Evolutionary conservation across 2,329 filamentous ascomycete species (phyloP).

Genomic region (Aspergillus sp.): DNA sequence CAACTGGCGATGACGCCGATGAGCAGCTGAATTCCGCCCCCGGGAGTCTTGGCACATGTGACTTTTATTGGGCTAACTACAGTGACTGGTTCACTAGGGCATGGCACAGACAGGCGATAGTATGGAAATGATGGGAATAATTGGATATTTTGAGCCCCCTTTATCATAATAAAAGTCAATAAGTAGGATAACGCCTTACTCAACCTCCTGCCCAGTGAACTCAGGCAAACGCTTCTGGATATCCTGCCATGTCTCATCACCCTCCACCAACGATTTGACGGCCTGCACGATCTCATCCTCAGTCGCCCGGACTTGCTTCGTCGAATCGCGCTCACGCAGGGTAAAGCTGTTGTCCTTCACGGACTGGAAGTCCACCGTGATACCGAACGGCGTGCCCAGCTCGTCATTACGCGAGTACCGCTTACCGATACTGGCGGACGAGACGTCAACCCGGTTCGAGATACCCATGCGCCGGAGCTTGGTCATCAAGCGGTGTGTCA

Average conservation of each 20-base stretch:
- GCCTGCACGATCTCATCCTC: slow-evolving; percentile 72
- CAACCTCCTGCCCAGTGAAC: slow-evolving; percentile 66
- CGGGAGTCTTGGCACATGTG: slow-evolving; percentile 15
- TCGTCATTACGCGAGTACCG: slow-evolving; percentile 93
- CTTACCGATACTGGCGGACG: slow-evolving; percentile 86
- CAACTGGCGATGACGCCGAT: slow-evolving; percentile 1
- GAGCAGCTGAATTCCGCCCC: slow-evolving; percentile 6
- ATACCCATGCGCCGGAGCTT: slow-evolving; percentile 69
- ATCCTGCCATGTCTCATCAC: slow-evolving; percentile 60
- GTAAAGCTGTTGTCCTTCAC: slow-evolving; percentile 80
- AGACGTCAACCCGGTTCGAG: slow-evolving; percentile 81
- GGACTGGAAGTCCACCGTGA: slow-evolving; percentile 94
- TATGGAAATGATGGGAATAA: slow-evolving; percentile 3
- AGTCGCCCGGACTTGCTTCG: slow-evolving; percentile 77
- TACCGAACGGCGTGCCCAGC: slow-evolving; percentile 84
- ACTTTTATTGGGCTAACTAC: not conserved
- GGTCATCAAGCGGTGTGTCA: slow-evolving; percentile 62
- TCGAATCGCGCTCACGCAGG: slow-evolving; percentile 81
- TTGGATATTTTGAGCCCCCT: slow-evolving; percentile 9
- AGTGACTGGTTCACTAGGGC: too few relatives aligned
- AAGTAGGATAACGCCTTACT: slow-evolving; percentile 23
- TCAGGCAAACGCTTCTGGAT: slow-evolving; percentile 69
- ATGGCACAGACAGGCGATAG: too few relatives aligned
- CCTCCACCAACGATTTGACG: slow-evolving; percentile 55
- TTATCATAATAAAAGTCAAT: not conserved